Evolutionary conservation across 2,329 filamentous ascomycete genomes (phyloP).

Genomic region (Cryphonectria naterciae): DNA sequence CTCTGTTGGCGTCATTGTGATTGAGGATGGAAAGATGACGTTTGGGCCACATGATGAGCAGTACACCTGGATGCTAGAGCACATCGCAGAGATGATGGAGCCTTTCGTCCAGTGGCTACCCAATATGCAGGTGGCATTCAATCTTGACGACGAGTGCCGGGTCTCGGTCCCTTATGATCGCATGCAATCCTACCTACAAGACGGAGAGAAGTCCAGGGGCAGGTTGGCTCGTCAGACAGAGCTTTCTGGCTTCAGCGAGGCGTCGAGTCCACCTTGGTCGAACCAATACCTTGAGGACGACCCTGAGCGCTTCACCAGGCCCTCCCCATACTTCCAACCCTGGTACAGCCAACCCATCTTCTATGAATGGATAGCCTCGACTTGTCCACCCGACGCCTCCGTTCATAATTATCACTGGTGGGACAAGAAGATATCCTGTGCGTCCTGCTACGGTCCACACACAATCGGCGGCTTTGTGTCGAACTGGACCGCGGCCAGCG

Average conservation of each 20-base stretch:
- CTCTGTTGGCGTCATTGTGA: neutral
- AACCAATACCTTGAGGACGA: conserved; percentile 8
- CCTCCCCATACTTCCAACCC: conserved; percentile 9
- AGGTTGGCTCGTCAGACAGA: neutral
- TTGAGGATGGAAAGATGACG: neutral
- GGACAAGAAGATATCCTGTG: neutral
- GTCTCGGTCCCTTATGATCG: conserved; percentile 9
- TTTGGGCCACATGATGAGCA: conserved; percentile 4
- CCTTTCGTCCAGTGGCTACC: conserved; percentile 8
- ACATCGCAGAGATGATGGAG: conserved; percentile 10
- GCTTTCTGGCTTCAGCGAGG: neutral
- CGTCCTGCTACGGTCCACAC: neutral
- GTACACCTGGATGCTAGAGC: conserved; percentile 9
- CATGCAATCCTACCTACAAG: conserved; percentile 2
- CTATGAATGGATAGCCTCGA: conserved; percentile 8
- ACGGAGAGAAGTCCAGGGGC: neutral
- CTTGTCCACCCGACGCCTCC: neutral
- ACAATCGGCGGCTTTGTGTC: neutral
- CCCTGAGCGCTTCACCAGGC: neutral
- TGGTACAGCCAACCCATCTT: conserved; percentile 12
- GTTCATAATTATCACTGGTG: conserved; percentile 3
- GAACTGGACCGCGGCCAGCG: conserved; percentile 5
- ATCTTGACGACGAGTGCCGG: conserved; percentile 12
- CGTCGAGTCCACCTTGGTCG: neutral
- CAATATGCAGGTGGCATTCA: conserved; percentile 12